Base-by-base conservation (phyloP, 176 grass and related monocot genomes). In the Bolboschoenus planiculmis region DNA sequence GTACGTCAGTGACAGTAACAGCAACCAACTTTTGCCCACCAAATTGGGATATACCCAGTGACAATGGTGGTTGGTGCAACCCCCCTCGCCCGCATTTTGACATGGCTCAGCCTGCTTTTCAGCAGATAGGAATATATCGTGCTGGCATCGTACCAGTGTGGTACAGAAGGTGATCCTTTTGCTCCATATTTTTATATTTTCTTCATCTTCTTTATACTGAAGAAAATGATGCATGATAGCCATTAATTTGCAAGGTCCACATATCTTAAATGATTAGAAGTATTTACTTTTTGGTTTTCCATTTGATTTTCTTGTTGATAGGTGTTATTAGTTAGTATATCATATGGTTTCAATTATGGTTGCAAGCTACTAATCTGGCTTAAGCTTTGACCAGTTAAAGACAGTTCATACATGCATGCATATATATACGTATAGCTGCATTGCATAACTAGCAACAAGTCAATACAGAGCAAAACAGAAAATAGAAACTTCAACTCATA, bases 41-140 rank as follows among this genome's bases (percentile, higher is more conserved):
- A 2, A 85, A 97, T 86, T 92, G 84, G 64, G 76, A 51, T 5
- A 72, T 87, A 33, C 63, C 90, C 2, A 97, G 26, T 65, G 8
- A 94, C 61, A 3, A 55, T 51, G 94, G 92, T 47, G 94, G 94
- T 7, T 97, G 94, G 94, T 97, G 94, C 92, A 97, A 97, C 88
- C 92, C 94, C 0, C 94, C 94, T n/a, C 94, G 88, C 1, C 55
- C 56, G 26, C 94, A 97, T 70, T 74, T 97, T 8, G 94, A 97
- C 82, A 92, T 97, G 91, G 87, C 94, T 4, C 88, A 97, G 85
- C 94, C 94, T 0, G 90, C 88, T 7, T 97, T 87, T 81, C 74
- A 90, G 36, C 61, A 85, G 81, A 97, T 97, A 57, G 94, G 85
- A 13, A 23, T 91, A 80, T 88, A 86, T 67, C 76, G 72, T 5